Conservation (phyloP, 2,329 filamentous ascomycete species). For the Exutisphaerella laricina region DNA sequence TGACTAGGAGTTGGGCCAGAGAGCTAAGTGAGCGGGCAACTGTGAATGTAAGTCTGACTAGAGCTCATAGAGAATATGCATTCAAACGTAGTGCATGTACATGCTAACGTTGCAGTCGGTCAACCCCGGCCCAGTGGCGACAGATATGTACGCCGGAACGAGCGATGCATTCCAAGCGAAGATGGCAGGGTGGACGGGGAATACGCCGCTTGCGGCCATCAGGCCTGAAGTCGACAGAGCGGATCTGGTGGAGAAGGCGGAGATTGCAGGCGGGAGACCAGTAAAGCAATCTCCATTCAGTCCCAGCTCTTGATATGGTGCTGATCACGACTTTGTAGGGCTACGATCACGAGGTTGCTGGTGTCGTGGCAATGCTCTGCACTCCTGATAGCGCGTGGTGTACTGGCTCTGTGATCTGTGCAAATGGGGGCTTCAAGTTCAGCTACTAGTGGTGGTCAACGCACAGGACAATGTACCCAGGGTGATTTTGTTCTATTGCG, state of each 20-base stretch:
- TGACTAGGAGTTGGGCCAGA: conserved; percentile 63
- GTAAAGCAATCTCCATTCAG: conserved; percentile 39
- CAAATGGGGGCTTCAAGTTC: conserved; percentile 71
- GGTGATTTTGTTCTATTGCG: too few species aligned
- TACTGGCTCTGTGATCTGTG: conserved; percentile 73
- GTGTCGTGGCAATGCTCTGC: conserved; percentile 71
- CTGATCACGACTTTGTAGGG: conserved; percentile 35
- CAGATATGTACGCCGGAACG: conserved; percentile 58
- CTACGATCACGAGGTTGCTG: conserved; percentile 66
- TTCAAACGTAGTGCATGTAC: too few species aligned
- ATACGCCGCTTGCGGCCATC: conserved; percentile 59
- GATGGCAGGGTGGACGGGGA: conserved; percentile 57
- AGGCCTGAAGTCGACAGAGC: conserved; percentile 57
- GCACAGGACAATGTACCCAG: too few species aligned
- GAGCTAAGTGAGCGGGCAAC: conserved; percentile 58
- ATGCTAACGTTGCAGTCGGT: background rate
- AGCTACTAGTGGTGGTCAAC: conserved; percentile 26
- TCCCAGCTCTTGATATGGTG: conserved; percentile 18
- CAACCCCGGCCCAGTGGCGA: conserved; percentile 61
- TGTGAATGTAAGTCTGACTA: too few species aligned
- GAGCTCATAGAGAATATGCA: too few species aligned
- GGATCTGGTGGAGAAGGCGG: conserved; percentile 44
- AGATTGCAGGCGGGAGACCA: conserved; percentile 50
- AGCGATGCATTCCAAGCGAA: conserved; percentile 53
- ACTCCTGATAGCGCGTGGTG: conserved; percentile 65